Base-by-base conservation (phyloP, 805 yeast genomes). In the Wickerhamomyces sydowiorum region DNA sequence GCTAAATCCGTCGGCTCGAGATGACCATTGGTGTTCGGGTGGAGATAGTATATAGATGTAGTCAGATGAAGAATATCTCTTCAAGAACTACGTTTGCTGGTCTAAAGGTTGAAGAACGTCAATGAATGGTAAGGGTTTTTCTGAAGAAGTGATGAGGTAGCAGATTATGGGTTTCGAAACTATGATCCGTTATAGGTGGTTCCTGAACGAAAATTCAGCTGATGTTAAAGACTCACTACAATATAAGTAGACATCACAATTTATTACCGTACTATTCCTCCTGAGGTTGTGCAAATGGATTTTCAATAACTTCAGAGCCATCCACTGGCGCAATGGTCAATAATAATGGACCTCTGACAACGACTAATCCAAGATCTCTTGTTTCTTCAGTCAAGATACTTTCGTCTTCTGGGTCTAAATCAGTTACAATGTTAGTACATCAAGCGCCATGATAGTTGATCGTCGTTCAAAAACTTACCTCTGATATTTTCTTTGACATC, bases 271-370 rank as follows among this genome's bases (percentile, higher is more conserved):
- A n/a, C 27, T 18, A 28, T 20, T 38, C 36, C 30, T 48, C 51
- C 29, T 55, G 47, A 34, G 43, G 52, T n/a, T 53, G 53, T 10
- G 57, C 62, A 57, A 82, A 84, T 9, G 93, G 93, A 54, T 85
- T 85, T 36, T 75, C 81, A 54, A 86, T 83, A 43, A 69, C 65
- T 53, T 79, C 86, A 51, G 77, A 71, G 10, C 95, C 93, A 38
- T 82, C 81, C 30, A 75, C 72, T 19, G 95, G 91, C 3, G 90
- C 62, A 39, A 80, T 74, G 4, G 87, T 76, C 51, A 86, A 73
- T 44, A 91, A 62, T 42, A 81, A 70, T 4, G 95, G 89, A 13
- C 97, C 95, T 64, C 96, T 80, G 7, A 86, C 86, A 35, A 91
- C 91, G 19, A 88, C 89, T 28, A 76, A 69, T 0, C 95, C 96